Base-by-base conservation (phyloP, 2,329 filamentous ascomycete species). In the Fonsecaea monophora region DNA sequence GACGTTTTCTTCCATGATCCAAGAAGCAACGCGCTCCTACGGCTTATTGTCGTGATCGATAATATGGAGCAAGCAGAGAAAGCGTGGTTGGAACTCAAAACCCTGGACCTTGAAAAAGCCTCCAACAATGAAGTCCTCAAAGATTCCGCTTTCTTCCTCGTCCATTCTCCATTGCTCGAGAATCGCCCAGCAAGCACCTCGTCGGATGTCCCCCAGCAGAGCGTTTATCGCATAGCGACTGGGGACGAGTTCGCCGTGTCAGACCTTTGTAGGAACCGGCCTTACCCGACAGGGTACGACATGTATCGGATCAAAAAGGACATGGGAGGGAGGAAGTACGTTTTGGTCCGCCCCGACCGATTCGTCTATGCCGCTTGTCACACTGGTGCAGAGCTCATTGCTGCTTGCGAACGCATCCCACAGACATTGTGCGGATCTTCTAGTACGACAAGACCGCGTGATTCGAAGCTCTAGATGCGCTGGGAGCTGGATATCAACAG, bases 291-390 rank as follows among this genome's bases (percentile, higher is more conserved):
- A 2, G 65, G 67, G 6, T 77, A 77, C 62, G 71, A 77, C 58
- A 67, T 72, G 32, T 61, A 66, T 35, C 68, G 72, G 2, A 66
- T 78, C 9, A 61, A 67, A 34, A 71, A 66, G 18, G 71, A 67
- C n/a, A 40, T 75, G 2, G 60, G 61, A 3, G 55, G 66, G 2
- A 69, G 72, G 8, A 56, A 62, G 38, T 78, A 74, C 68, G 69
- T 76, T 5, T 69, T 78, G 48, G 58, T 78, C 32, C 69, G 77
- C 37, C 70, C 72, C 2, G 77, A 78, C 60, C 71, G 77, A 3
- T 75, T 77, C 53, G 71, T 78, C 1, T 79, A 75, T 69, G 76
- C 76, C 4, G 69, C 72, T 3, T 78, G 75, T 65, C 60, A 68
- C 15, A 72, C 66, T 4, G 65, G 15, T 2, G 32, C 13, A 9